A percentile compares a stretch with the other conserved stretches of the same genome.
These are phyloP conservation scores for Spathaspora passalidarum DNA, from an alignment of 805 yeast species.

Conservation along the genomic window DNA sequence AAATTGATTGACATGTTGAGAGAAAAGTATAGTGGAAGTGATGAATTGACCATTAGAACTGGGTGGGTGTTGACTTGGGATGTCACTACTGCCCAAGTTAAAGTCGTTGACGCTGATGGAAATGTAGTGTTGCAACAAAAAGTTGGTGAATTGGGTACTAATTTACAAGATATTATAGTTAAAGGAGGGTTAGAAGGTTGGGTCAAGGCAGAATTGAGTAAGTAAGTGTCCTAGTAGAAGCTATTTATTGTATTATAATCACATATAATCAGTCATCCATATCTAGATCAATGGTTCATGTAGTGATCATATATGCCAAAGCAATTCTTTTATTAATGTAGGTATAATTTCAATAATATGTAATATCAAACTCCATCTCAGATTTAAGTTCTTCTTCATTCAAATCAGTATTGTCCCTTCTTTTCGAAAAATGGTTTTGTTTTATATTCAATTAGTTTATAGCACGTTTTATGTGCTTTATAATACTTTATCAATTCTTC, in stretches of 20 bases:
- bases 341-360: too few relatives aligned
- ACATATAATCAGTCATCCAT: too few relatives aligned
- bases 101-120: constrained; percentile 65
- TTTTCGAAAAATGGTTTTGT: too few relatives aligned
- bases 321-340: too few relatives aligned
- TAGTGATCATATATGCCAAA: too few relatives aligned
- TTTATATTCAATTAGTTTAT: too few relatives aligned
- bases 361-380: too few relatives aligned
- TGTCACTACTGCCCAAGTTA: constrained; percentile 78
- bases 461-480: too few relatives aligned
- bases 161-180: constrained; percentile 93
- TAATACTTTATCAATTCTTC: too few relatives aligned
- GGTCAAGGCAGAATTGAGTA: constrained; percentile 72
- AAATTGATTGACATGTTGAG: constrained; percentile 75
- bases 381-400: too few relatives aligned
- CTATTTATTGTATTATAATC: background rate
- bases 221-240: background rate
- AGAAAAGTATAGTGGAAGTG: constrained; percentile 52
- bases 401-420: too few relatives aligned
- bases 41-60: constrained; percentile 88
- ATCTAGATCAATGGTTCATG: too few relatives aligned
- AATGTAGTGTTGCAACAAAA: constrained; percentile 70
- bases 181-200: constrained; percentile 98
- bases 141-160: constrained; percentile 94
- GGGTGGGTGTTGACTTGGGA: constrained; percentile 94